Conservation (phyloP, 805 yeast species). For the Candida endomychidarum region DNA sequence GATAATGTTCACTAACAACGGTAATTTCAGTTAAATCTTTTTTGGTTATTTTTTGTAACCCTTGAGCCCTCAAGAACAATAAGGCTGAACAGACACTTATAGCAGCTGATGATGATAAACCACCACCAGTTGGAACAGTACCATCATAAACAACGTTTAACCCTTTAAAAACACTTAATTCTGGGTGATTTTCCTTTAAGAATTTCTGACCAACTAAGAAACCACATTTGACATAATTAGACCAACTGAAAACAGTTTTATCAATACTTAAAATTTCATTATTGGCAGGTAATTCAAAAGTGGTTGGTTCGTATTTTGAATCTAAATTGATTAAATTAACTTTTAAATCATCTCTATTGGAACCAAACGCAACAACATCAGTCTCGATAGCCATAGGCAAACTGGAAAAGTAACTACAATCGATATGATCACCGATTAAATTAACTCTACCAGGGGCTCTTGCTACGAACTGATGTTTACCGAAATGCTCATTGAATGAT, state of each 20-base stretch:
- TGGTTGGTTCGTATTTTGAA: conserved; percentile 32
- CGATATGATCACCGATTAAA: conserved; percentile 74
- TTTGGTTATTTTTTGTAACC: conserved; percentile 44
- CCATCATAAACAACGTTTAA: conserved; percentile 58
- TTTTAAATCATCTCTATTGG: conserved; percentile 9
- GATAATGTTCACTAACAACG: conserved; percentile 64
- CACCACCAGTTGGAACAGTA: conserved; percentile 70
- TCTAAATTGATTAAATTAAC: conserved; percentile 34
- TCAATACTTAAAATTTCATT: conserved; percentile 48
- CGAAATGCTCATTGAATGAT: conserved; percentile 25
- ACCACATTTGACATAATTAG: conserved; percentile 69
- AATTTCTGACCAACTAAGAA: conserved; percentile 56
- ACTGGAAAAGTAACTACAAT: conserved; percentile 64
- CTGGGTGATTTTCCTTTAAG: conserved; percentile 33
- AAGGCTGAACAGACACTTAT: conserved; percentile 65
- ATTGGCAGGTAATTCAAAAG: conserved; percentile 39
- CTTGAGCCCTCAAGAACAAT: conserved; percentile 54
- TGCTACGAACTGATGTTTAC: conserved; percentile 47
- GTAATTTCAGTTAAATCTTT: conserved; percentile 58
- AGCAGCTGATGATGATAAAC: conserved; percentile 71
- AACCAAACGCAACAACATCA: conserved; percentile 58
- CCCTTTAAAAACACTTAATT: conserved; percentile 40
- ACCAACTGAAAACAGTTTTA: conserved; percentile 54
- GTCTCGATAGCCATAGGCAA: conserved; percentile 72
- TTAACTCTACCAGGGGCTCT: conserved; percentile 79